Percentiles rank a stretch among this genome's conserved stretches.
phyloP scores from a whole-genome alignment of 495 filamentous ascomycete species.

The Cladorrhinum samala region DNA sequence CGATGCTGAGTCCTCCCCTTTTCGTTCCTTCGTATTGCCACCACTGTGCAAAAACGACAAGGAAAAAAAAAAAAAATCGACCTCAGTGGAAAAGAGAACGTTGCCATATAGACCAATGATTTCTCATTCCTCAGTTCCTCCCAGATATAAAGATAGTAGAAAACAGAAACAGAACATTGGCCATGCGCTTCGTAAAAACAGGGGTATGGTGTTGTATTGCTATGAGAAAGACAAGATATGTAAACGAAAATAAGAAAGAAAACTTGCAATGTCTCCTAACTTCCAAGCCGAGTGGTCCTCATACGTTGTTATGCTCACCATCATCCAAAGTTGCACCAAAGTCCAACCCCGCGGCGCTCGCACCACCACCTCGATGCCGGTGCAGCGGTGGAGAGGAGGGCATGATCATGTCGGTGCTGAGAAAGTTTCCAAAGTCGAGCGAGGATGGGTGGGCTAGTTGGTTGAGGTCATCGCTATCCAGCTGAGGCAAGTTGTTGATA shows the following conservation, averaged over 20 bases:
- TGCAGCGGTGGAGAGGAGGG: conserved; percentile 49
- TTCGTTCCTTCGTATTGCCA: background rate
- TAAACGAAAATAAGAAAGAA: conserved; percentile 2
- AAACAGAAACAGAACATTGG: background rate
- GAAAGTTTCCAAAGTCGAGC: conserved; percentile 38
- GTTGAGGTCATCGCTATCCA: conserved; percentile 33
- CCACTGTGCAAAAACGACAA: background rate
- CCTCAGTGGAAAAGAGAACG: too few relatives aligned
- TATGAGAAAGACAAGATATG: background rate
- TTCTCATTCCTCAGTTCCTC: too few relatives aligned
- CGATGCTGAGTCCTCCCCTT: background rate
- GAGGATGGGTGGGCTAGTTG: conserved; percentile 21
- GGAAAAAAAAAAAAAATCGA: background rate
- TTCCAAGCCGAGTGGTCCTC: background rate
- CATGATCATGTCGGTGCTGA: conserved; percentile 46
- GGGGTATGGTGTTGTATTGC: background rate
- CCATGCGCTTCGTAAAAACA: background rate
- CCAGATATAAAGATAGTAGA: too few relatives aligned
- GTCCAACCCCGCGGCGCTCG: conserved; percentile 3
- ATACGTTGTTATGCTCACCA: conserved; percentile 10
- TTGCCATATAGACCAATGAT: too few relatives aligned
- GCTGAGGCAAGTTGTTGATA: conserved; percentile 33
- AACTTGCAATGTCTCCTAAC: background rate
- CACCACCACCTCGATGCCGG: conserved; percentile 10
- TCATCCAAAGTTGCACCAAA: conserved; percentile 23